Evolutionary conservation across 2,329 filamentous ascomycete genomes (phyloP).

Genomic region (Escovopsis sp.): DNA sequence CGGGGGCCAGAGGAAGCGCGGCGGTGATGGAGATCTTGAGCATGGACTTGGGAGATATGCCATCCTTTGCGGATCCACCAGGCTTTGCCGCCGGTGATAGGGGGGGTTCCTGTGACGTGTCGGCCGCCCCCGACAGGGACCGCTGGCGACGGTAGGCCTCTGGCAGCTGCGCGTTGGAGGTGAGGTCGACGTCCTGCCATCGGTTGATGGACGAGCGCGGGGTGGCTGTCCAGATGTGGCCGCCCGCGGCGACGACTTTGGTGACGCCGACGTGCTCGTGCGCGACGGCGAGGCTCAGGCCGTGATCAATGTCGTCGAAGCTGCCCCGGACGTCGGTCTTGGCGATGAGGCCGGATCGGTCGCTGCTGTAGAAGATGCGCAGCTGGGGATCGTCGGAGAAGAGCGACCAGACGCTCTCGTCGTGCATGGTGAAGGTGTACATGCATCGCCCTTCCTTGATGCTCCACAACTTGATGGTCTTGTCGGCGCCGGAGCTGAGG

Average conservation of each 20-base stretch:
- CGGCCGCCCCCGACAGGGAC: slow-evolving; percentile 27
- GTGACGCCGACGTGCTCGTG: slow-evolving; percentile 78
- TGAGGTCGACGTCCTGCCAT: slow-evolving; percentile 73
- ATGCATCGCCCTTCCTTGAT: slow-evolving; percentile 89
- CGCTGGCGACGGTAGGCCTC: slow-evolving; percentile 33
- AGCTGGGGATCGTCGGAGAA: slow-evolving; percentile 78
- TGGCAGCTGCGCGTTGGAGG: no score
- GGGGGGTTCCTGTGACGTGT: slow-evolving; percentile 14
- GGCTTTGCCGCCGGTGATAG: slow-evolving; percentile 18
- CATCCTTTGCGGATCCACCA: slow-evolving; percentile 31
- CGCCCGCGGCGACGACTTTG: slow-evolving; percentile 51
- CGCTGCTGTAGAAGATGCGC: slow-evolving; percentile 84
- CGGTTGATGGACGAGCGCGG: slow-evolving; percentile 83
- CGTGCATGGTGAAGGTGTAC: slow-evolving; percentile 98
- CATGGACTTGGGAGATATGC: slow-evolving; percentile 64
- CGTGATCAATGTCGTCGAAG: slow-evolving; percentile 59
- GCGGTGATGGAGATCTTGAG: slow-evolving; percentile 75
- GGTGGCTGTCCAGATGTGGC: slow-evolving; percentile 80
- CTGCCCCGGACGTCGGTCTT: slow-evolving; percentile 80
- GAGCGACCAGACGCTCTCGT: slow-evolving; percentile 92
- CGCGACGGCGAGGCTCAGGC: slow-evolving; percentile 74
- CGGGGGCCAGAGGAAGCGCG: slow-evolving; percentile 46
- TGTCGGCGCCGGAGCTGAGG: slow-evolving; percentile 86
- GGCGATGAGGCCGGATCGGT: slow-evolving; percentile 82
- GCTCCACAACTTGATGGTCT: slow-evolving; percentile 97